A percentile compares a stretch with the other conserved stretches of the same genome.
Evolutionary conservation across 257 asterid species (phyloP).

Genomic region (Handroanthus guayacan): DNA sequence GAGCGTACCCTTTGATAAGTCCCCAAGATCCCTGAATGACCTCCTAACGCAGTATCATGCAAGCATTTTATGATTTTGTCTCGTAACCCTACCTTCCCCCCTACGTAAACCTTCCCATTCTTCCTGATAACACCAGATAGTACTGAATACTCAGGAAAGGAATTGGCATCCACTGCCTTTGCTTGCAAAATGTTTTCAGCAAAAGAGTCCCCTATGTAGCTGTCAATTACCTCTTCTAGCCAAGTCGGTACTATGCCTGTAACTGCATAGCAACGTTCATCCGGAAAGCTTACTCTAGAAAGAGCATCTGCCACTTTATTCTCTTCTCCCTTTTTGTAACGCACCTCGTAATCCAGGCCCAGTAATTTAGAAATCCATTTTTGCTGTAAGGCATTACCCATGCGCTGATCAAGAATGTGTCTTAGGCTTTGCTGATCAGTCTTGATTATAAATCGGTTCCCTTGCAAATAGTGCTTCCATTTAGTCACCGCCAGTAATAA

Average conservation of each 20-base stretch:
- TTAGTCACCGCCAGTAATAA: neutral
- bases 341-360: neutral
- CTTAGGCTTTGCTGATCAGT: conserved; percentile 13
- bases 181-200: neutral
- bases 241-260: no score
- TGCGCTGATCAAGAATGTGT: neutral
- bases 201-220: no score
- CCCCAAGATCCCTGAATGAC: neutral
- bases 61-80: neutral
- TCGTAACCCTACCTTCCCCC: neutral
- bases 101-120: no score
- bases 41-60: neutral
- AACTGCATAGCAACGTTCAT: no score
- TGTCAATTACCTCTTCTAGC: no score
- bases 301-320: neutral
- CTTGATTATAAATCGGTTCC: neutral
- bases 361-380: neutral
- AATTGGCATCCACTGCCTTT: neutral
- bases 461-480: neutral
- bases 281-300: no score
- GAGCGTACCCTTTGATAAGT: neutral
- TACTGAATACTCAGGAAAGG: neutral
- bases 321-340: neutral
- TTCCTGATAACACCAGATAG: no score
- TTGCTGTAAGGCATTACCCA: neutral